Evolutionary conservation across 768 basidiomycete genomes (phyloP).

Genomic region (Mycena kentingensis): DNA sequence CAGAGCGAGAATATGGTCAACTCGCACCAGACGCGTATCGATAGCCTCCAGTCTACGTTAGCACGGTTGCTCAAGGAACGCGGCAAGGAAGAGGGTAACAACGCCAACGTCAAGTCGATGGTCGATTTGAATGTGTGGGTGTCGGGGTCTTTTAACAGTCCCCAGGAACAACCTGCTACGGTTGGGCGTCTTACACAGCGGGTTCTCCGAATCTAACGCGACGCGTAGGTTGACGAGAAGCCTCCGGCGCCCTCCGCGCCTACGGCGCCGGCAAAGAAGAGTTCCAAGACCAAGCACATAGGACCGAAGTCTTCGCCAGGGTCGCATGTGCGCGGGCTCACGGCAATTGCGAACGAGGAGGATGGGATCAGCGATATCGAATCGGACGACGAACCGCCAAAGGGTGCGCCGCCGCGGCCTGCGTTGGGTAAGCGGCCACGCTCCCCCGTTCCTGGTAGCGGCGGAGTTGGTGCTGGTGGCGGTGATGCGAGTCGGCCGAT

Average conservation of each 20-base stretch:
- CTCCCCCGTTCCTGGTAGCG: no score
- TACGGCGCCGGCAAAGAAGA: conserved; percentile 3
- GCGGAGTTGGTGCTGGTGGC: not conserved
- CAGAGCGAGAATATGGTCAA: conserved; percentile 53
- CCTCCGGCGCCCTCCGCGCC: conserved; percentile 3
- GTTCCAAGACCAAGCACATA: not conserved
- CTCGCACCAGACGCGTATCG: conserved; percentile 45
- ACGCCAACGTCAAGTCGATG: conserved; percentile 35
- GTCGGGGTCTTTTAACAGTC: conserved; percentile 35
- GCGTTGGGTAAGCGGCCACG: conserved; percentile 16
- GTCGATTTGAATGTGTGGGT: conserved; percentile 43
- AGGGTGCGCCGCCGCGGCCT: conserved; percentile 1
- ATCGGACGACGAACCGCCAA: conserved; percentile 10
- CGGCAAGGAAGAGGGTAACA: conserved; percentile 27
- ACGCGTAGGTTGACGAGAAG: conserved; percentile 13
- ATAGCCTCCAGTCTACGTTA: conserved; percentile 47
- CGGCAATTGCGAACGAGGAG: conserved; percentile 15
- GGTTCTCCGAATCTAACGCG: conserved; percentile 8
- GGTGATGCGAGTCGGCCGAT: conserved; percentile 11
- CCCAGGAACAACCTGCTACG: not conserved
- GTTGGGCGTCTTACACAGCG: conserved; percentile 1
- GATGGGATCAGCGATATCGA: conserved; percentile 10
- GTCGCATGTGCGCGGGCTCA: conserved; percentile 4
- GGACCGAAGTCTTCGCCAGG: conserved; percentile 2
- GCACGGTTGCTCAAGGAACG: conserved; percentile 47